Percentiles rank a stretch among this genome's conserved stretches.
Conservation (phyloP, 331 rosid genomes). For the Phaseolus coccineus region DNA sequence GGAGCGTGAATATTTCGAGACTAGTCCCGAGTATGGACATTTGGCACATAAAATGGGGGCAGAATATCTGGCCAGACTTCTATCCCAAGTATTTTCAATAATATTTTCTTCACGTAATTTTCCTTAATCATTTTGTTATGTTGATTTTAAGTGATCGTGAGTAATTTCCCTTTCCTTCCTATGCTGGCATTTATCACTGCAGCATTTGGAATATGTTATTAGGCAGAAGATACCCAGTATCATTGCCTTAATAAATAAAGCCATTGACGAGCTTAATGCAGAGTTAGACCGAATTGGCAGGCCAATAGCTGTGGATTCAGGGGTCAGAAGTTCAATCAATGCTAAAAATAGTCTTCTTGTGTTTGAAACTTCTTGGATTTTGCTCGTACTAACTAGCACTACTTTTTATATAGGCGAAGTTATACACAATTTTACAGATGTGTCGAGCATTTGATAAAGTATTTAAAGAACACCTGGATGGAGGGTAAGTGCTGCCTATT, state of each 20-base stretch:
- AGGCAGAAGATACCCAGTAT: slow-evolving; percentile 96
- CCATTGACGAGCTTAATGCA: slow-evolving; percentile 90
- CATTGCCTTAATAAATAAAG: slow-evolving; percentile 87
- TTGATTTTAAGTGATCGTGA: slow-evolving; percentile 6
- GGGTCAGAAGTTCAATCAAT: slow-evolving; percentile 64
- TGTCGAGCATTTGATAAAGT: slow-evolving; percentile 98
- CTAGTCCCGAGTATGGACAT: slow-evolving; percentile 96
- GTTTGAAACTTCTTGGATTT: slow-evolving; percentile 18
- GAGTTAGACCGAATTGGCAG: slow-evolving; percentile 96
- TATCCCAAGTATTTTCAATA: slow-evolving; percentile 69
- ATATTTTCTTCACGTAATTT: slow-evolving; percentile 19
- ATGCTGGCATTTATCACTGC: slow-evolving; percentile 42
- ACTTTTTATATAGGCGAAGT: slow-evolving; percentile 69
- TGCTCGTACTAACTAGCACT: slow-evolving; percentile 2
- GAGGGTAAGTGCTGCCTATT: slow-evolving; percentile 72
- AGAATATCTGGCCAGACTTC: slow-evolving; percentile 94
- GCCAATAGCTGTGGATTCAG: slow-evolving; percentile 91
- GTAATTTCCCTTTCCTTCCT: slow-evolving; percentile 30
- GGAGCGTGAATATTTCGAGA: slow-evolving; percentile 91
- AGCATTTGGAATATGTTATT: slow-evolving; percentile 97
- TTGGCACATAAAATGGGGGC: slow-evolving; percentile 95
- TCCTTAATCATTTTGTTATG: neutral
- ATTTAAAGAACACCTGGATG: slow-evolving; percentile 92
- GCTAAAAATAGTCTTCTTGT: slow-evolving; percentile 32
- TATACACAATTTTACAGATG: slow-evolving; percentile 89